Conservation (phyloP, 2,329 filamentous ascomycete species). For the Fusarium sp. region DNA sequence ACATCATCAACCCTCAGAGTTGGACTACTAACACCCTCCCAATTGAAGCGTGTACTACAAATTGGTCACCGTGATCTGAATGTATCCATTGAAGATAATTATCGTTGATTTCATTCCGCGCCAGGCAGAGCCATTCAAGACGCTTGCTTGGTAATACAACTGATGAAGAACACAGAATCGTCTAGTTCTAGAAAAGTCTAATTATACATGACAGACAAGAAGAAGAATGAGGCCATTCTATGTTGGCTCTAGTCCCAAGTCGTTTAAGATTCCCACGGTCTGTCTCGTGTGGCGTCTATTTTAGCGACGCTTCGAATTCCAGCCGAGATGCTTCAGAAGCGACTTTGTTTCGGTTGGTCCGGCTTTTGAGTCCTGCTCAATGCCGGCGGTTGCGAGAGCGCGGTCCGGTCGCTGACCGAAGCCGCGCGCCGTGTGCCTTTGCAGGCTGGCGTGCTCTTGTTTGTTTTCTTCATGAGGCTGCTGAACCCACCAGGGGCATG, state of each 20-base stretch:
- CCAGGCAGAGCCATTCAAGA: slow-evolving; percentile 11
- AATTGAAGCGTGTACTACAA: neutral
- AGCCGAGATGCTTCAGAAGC: neutral
- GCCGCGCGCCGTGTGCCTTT: neutral
- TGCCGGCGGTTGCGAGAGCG: neutral
- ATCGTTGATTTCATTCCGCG: slow-evolving; percentile 1
- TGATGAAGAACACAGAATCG: neutral
- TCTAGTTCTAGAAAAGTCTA: slow-evolving; percentile 24
- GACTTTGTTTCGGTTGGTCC: neutral
- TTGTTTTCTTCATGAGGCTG: slow-evolving; percentile 55
- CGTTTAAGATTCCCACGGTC: neutral
- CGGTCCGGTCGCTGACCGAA: neutral
- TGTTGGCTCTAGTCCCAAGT: slow-evolving; percentile 3
- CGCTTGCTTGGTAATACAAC: neutral
- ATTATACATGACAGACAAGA: slow-evolving; percentile 15
- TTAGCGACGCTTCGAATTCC: slow-evolving; percentile 8
- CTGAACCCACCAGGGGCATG: slow-evolving; percentile 52
- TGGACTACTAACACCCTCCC: neutral
- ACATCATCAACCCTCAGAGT: neutral
- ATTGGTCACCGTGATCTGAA: neutral
- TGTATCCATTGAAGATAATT: neutral
- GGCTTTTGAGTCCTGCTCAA: slow-evolving; percentile 24
- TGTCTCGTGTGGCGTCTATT: slow-evolving; percentile 18
- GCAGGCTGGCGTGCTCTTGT: neutral
- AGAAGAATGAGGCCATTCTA: neutral